Conservation (phyloP, 164 flowering plant genomes). For the Magnolia sinica region DNA sequence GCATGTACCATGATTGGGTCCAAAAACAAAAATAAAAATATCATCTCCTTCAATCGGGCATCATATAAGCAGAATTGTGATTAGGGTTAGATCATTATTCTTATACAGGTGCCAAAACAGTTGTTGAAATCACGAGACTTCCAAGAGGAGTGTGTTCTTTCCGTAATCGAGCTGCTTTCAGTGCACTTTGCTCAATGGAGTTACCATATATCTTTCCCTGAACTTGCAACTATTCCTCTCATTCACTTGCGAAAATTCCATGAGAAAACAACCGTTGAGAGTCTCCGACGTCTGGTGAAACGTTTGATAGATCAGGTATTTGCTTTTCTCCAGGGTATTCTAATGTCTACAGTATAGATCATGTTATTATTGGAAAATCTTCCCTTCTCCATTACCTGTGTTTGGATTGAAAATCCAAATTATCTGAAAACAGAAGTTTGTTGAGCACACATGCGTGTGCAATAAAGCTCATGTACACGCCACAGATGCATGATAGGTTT, state of each 20-base stretch:
- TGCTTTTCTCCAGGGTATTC: background rate
- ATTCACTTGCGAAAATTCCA: slow-evolving; percentile 58
- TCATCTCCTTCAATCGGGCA: background rate
- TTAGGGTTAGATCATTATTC: background rate
- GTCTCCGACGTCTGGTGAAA: slow-evolving; percentile 51
- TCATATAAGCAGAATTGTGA: background rate
- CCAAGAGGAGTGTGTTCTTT: slow-evolving; percentile 59
- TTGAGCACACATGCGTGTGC: no score
- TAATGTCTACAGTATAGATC: background rate
- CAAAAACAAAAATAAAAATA: no score
- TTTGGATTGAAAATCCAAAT: background rate
- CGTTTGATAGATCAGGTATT: slow-evolving; percentile 84
- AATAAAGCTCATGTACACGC: no score
- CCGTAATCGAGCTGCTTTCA: slow-evolving; percentile 64
- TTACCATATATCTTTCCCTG: slow-evolving; percentile 92
- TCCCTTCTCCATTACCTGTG: background rate
- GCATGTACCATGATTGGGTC: background rate
- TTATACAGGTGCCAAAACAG: slow-evolving; percentile 72
- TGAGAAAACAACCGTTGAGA: slow-evolving; percentile 51
- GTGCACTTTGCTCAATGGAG: slow-evolving; percentile 88
- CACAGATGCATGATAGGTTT: no score
- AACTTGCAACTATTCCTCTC: slow-evolving; percentile 80
- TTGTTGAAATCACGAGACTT: slow-evolving; percentile 64
- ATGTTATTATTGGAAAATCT: background rate
- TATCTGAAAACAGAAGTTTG: background rate